Base-by-base conservation (phyloP, 23 red algal genomes). In the Gracilaria domingensis region DNA sequence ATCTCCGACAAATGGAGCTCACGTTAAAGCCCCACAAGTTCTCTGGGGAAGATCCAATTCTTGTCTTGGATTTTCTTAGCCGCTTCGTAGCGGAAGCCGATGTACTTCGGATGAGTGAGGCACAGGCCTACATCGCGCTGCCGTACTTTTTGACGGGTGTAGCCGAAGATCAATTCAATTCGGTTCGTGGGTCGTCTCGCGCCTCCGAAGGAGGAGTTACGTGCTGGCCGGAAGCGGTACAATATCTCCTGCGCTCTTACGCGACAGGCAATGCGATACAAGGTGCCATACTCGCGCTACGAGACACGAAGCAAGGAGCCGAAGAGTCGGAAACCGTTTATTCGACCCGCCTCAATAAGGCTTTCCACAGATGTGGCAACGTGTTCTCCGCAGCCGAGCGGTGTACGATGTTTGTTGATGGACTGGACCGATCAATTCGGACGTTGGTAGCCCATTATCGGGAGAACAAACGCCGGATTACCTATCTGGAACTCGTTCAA, bases 361-460 rank as follows among this genome's bases (percentile, higher is more conserved):
- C 67, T 4, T 73, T 73, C 44, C 67, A 37, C 38, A 35, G 67
- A 5, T 73, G 67, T 40, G 67, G 67, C 9, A 55, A 55, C 17
- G 17, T 55, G 13, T 20, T 17, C 32, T 55, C 13, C 18, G 51
- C 51, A 16, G 51, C 51, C 11, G 51, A 55, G 51, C 51, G 17
- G 18, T 55, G 51, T 18, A 82, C 4, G 17, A 56, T 61, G 23
- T 82, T 82, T 34, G 45, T 82, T 82, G 40, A 82, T 35, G 78
- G 78, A 5, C 20, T 82, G 21, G 40, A 47, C 78, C 32, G 8
- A 30, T 35, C 57, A 1, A 82, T 55, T 82, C 45, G 78, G 35
- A 32, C 78, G 8, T 9, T 55, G 8, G 25, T 55, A 0, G 78
- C 53, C 48, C 42, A 49, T 0, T 36, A 60, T 55, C 78, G 50